Percentiles rank a stretch among this genome's conserved stretches.
Conservation (phyloP, 140 eudicot species). For the Stevia rebaudiana region DNA sequence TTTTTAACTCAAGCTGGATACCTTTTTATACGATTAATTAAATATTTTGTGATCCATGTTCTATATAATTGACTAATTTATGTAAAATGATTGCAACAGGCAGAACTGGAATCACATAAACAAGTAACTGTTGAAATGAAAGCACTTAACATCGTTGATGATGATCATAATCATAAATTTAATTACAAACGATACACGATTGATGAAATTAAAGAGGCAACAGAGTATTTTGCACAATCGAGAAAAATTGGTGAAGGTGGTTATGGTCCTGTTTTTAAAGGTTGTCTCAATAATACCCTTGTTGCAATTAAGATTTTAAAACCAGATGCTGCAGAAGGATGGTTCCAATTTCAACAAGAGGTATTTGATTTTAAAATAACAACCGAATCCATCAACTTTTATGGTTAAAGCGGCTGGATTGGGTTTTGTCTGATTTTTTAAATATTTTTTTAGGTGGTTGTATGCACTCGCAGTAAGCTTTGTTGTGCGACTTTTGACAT, state of each 20-base stretch:
- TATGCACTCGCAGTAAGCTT: too few species aligned
- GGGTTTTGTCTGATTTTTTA: too few species aligned
- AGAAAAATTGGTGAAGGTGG: slow-evolving; percentile 59
- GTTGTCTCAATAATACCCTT: slow-evolving; percentile 34
- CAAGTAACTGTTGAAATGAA: slow-evolving; percentile 39
- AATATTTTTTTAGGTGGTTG: too few species aligned
- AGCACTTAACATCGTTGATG: slow-evolving; percentile 18
- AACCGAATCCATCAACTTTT: too few species aligned
- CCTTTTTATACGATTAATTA: too few species aligned
- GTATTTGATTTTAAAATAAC: background rate
- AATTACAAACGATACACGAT: slow-evolving; percentile 38
- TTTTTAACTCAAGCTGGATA: too few species aligned
- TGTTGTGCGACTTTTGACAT: too few species aligned
- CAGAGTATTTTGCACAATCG: slow-evolving; percentile 31
- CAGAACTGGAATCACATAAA: slow-evolving; percentile 37
- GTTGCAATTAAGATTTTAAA: slow-evolving; percentile 53
- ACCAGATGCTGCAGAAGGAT: slow-evolving; percentile 47
- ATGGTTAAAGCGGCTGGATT: too few species aligned
- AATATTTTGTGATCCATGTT: too few species aligned
- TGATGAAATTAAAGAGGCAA: slow-evolving; percentile 51
- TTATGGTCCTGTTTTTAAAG: slow-evolving; percentile 57
- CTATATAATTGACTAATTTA: too few species aligned
- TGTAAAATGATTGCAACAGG: too few species aligned
- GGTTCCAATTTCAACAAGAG: slow-evolving; percentile 46
- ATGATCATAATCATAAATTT: background rate